Evolutionary conservation across 2,329 filamentous ascomycete species (phyloP).

Genomic region (Capronia coronata): DNA sequence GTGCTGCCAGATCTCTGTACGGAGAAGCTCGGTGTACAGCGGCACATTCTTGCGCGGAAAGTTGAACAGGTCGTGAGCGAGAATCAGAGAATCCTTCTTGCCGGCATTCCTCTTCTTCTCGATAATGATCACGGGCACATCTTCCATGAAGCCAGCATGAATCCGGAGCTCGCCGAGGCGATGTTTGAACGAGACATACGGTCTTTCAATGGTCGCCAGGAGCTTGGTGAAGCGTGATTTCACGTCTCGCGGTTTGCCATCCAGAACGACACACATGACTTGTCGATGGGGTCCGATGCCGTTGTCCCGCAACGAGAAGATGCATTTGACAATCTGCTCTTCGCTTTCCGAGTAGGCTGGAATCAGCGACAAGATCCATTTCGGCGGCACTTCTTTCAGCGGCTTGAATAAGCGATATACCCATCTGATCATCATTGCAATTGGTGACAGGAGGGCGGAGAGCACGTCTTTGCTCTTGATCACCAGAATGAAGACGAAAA

Average conservation of each 20-base stretch:
- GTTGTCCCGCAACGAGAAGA: slow-evolving; percentile 5
- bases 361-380: slow-evolving; percentile 14
- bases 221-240: slow-evolving; percentile 6
- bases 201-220: slow-evolving; percentile 3
- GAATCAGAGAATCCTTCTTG: slow-evolving; percentile 17
- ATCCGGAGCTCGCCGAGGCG: slow-evolving; percentile 3
- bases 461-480: slow-evolving; percentile 18
- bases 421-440: neutral
- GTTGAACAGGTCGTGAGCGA: slow-evolving; percentile 17
- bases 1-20: slow-evolving; percentile 10
- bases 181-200: slow-evolving; percentile 13
- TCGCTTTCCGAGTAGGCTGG: slow-evolving; percentile 15
- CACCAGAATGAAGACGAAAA: slow-evolving; percentile 9
- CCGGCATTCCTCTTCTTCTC: slow-evolving; percentile 15
- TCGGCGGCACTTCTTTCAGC: slow-evolving; percentile 1
- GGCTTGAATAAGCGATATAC: slow-evolving; percentile 6
- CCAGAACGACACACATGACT: slow-evolving; percentile 15
- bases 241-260: slow-evolving; percentile 12
- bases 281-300: slow-evolving; percentile 10
- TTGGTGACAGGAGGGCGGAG: slow-evolving; percentile 3
- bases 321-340: slow-evolving; percentile 14
- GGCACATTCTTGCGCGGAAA: slow-evolving; percentile 11
- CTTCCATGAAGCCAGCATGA: slow-evolving; percentile 10
- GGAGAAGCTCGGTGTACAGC: slow-evolving; percentile 5
- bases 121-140: slow-evolving; percentile 9